Percentiles rank a stretch among this genome's conserved stretches.
Conservation (phyloP, 208 protist genomes). For the Leishmania arabica region DNA sequence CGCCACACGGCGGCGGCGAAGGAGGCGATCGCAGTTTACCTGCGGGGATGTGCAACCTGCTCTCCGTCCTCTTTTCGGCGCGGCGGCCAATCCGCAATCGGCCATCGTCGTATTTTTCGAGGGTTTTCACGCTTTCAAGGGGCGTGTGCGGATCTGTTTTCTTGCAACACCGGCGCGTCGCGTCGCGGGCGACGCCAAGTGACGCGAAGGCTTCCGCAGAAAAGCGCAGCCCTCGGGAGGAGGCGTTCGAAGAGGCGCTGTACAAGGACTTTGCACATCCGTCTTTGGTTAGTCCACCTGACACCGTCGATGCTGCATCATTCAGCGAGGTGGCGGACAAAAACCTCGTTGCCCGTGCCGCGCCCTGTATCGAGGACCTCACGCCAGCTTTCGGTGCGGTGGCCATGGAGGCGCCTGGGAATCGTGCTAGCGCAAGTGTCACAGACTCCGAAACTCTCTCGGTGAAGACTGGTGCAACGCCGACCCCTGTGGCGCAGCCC, state of each 20-base stretch:
- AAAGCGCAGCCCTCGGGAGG: constrained; percentile 2
- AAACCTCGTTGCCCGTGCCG: background rate
- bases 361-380: background rate
- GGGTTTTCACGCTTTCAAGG: background rate
- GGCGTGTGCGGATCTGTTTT: background rate
- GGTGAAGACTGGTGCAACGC: background rate
- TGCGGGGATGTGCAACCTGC: background rate
- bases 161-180: background rate
- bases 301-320: background rate
- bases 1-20: background rate
- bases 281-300: background rate
- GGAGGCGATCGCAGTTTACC: background rate
- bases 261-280: constrained; percentile 3
- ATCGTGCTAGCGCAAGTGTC: background rate
- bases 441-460: background rate
- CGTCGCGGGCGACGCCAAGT: background rate
- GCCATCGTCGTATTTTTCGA: background rate
- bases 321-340: background rate
- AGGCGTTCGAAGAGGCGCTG: constrained; percentile 22
- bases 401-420: background rate
- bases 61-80: background rate
- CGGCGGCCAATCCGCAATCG: background rate
- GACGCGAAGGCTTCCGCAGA: background rate
- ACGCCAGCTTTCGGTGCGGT: background rate
- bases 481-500: background rate